These are phyloP conservation scores for Aspergillus spinulosporus DNA, from an alignment of 2,329 filamentous ascomycete genomes.

Conservation along the genomic window DNA sequence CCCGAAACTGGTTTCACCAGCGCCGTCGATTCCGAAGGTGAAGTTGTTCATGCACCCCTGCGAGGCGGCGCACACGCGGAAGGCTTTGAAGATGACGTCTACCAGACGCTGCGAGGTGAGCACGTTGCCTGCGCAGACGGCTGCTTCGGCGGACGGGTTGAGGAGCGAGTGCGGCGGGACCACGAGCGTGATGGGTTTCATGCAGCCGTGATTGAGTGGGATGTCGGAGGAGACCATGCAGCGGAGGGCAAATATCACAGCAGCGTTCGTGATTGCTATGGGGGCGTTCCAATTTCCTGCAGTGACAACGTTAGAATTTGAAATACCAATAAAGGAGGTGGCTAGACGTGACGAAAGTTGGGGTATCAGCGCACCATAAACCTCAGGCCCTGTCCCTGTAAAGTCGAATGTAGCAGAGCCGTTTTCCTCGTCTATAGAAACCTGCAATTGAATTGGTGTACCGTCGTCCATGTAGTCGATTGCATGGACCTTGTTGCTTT, in stretches of 20 bases:
- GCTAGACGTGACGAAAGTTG: no score
- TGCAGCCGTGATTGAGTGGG: conserved; percentile 81
- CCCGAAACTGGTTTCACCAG: not conserved
- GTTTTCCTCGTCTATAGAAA: conserved; percentile 69
- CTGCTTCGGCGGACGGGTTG: conserved; percentile 71
- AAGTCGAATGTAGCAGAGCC: conserved; percentile 82
- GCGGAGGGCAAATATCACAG: conserved; percentile 82
- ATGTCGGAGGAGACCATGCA: conserved; percentile 80
- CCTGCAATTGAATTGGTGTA: conserved; percentile 68
- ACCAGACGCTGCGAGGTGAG: conserved; percentile 73
- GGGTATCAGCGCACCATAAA: conserved; percentile 54
- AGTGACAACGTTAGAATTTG: not conserved
- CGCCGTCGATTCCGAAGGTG: conserved; percentile 44
- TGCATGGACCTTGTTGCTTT: conserved; percentile 68
- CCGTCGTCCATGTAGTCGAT: conserved; percentile 87
- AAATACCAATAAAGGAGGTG: no score
- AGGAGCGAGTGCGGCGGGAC: conserved; percentile 71
- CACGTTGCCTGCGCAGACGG: conserved; percentile 72
- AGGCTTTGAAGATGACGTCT: conserved; percentile 78
- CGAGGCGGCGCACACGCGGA: conserved; percentile 72
- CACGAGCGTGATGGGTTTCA: conserved; percentile 71
- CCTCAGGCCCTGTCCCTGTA: conserved; percentile 73
- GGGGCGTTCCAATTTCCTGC: conserved; percentile 71
- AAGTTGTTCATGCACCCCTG: conserved; percentile 84
- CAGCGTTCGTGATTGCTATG: conserved; percentile 76